Evolutionary conservation across 139 green algal species (phyloP), one percentile per base, ranked within the genome.

Genomic region (Spirogloea muscicola): DNA sequence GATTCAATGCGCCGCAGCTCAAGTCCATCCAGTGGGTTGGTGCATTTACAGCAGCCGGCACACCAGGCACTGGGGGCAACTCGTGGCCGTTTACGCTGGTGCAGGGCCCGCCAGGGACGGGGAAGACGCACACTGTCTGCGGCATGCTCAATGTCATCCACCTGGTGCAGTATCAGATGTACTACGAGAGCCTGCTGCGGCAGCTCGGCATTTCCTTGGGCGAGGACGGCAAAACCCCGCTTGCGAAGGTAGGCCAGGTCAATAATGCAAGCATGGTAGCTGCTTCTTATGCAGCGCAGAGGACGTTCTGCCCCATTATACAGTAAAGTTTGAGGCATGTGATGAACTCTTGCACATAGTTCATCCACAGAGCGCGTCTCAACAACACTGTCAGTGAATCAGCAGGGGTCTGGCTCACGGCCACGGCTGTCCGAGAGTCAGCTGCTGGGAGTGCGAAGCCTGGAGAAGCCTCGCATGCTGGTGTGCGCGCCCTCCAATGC

Each of bases 401-500:
- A n/a, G n/a, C n/a, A n/a, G n/a, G n/a, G n/a, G n/a, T n/a, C n/a
- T n/a, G n/a, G n/a, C n/a, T n/a, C 44, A 52, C 44, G 16, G 13
- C 44, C 44, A 16, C 16, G 44, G 13, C 44, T 16, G 10, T 52
- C 13, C 44, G 16, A 13, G 44, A 16, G 13, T 16, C 44, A n/a
- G n/a, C n/a, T n/a, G n/a, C n/a, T n/a, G n/a, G n/a, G n/a, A n/a
- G n/a, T n/a, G n/a, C n/a, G n/a, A n/a, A n/a, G n/a, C n/a, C n/a
- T n/a, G n/a, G n/a, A n/a, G n/a, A 82, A 82, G 71, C 81, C 70
- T 6, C 68, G 68, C 38, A 70, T 98, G 38, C 84, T 97, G 42
- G 89, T 98, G 5, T 97, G 91, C 68, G 92, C 94, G 21, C 94
- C 92, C 42, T 92, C 84, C 49, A 98, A 98, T 69, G 91, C 91